Evolutionary conservation across 2,329 filamentous ascomycete genomes (phyloP), one percentile per base, ranked within the genome.

Genomic region (Penicillium frequentans): DNA sequence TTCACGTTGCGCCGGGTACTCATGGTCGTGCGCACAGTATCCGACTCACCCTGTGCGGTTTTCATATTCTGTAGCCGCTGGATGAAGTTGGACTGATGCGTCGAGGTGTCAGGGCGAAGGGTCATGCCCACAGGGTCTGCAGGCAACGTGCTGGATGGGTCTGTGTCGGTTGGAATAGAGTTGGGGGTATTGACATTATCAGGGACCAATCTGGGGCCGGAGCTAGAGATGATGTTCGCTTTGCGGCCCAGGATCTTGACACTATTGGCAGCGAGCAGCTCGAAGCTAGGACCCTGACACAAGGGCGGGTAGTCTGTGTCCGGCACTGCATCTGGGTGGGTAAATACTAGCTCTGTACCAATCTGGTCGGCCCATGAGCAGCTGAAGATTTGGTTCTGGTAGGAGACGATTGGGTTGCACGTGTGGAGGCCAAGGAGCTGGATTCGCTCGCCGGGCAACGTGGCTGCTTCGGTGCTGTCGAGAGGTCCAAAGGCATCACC

Each of bases 371-470:
- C 84, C 93, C 93, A 98, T 46, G 85, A 78, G 62, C 91, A 93
- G 61, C 86, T 86, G 70, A 93, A 95, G 23, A 96, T 79, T 60
- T 88, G 85, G 29, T 89, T 90, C 56, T 88, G 84, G 75, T 96
- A 96, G 23, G 89, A 89, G 57, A 96, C 82, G 27, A 96, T 78
- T 0, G 93, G 93, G 49, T 90, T 88, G 2, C 77, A 68, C 1
- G 88, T 88, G 73, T 96, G 89, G 3, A 97, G 81, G 27, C 91
- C 91, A n/a, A 95, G 80, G 50, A 97, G 87, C 69, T 96, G 91
- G 6, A 96, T 84, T 47, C 75, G 72, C 45, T 78, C 73, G 26
- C 66, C 58, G 51, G 56, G 56, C 46, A 59, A 57, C 39, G 57
- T 57, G 49, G 62, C 62, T 43, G 57, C 43, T 51, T 73, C 59